A percentile compares a stretch with the other conserved stretches of the same genome.
These are phyloP conservation scores for Crithidia mellificae DNA, from an alignment of 208 protist species.

Conservation along the genomic window DNA sequence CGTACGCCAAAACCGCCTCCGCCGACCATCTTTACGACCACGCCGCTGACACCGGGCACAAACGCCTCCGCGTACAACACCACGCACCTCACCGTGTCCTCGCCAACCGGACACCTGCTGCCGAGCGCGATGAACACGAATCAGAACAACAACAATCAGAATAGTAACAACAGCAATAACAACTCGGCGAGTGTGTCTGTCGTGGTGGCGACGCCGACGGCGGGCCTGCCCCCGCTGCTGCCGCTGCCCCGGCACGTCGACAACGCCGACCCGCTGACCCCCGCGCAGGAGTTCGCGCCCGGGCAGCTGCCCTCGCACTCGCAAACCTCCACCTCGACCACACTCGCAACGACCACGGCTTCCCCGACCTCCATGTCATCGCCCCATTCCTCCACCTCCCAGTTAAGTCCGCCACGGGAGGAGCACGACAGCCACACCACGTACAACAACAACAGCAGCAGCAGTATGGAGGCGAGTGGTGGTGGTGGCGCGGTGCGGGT, in stretches of 20 bases:
- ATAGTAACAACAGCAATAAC: too few relatives aligned
- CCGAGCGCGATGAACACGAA: too few relatives aligned
- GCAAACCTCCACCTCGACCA: neutral
- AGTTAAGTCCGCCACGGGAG: neutral
- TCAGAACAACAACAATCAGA: too few relatives aligned
- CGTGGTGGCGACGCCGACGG: neutral
- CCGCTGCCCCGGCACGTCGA: neutral
- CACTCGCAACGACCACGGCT: too few relatives aligned
- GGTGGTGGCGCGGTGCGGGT: too few relatives aligned
- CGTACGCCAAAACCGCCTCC: neutral
- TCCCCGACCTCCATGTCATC: neutral
- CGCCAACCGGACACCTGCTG: slow-evolving; percentile 3
- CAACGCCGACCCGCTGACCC: slow-evolving; percentile 1
- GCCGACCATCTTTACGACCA: neutral
- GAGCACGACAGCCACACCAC: neutral
- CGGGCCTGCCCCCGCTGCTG: neutral
- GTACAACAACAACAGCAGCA: slow-evolving; percentile 1
- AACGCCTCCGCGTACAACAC: too few relatives aligned
- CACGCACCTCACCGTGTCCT: neutral
- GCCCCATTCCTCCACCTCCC: too few relatives aligned
- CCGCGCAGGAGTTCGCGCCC: neutral
- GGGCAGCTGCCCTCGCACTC: neutral
- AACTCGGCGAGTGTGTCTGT: slow-evolving; percentile 8
- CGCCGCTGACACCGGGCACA: neutral
- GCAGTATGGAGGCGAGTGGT: too few relatives aligned